Base-by-base conservation (phyloP, 768 basidiomycete genomes). In the Mrakia gelida region DNA sequence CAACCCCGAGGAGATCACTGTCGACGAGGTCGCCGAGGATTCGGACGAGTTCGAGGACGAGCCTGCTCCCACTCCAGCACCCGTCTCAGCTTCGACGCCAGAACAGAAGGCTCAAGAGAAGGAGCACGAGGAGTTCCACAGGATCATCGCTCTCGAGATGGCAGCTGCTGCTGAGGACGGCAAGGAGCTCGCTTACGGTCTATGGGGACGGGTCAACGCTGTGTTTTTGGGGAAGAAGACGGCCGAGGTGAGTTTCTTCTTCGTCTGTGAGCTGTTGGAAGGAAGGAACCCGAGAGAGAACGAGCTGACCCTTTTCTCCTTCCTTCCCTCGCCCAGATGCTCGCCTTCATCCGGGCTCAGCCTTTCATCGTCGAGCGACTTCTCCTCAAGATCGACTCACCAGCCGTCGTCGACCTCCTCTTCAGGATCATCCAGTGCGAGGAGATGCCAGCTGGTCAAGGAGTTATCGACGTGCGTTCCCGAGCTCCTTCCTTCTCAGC, bases 181-280 rank as follows among this genome's bases (percentile, higher is more conserved):
- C 21, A 89, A 91, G 81, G 92, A 92, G 86, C 88, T 91, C 77
- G 92, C 96, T 87, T 92, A 94, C 43, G 90, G 93, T 0, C 92
- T 93, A 84, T 99, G 97, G 86, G 90, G 91, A n/a, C 93, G 96
- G 85, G 92, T 98, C 81, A 97, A 94, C 82, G 90, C 91, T 56
- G 89, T 91, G 1, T 92, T 98, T 81, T 85, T 99, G 82, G 90
- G 87, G 80, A 95, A 95, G 86, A 92, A 92, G 85, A 92, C 93
- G 34, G 88, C 88, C 80, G 94, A 97, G 89, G 94, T 94, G 85
- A 83, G 88, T 4, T 7, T 72, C 15, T 16, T 11, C 3, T 7
- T 72, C 15, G n/a, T 21, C 43, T 1, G 5, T 32, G 54, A 56
- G 15, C 21, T 56, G 11, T 1, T 13, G 30, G 28, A 38, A 45